Conservation (phyloP, 2,329 filamentous ascomycete genomes). For the Intubia oerlemansii region DNA sequence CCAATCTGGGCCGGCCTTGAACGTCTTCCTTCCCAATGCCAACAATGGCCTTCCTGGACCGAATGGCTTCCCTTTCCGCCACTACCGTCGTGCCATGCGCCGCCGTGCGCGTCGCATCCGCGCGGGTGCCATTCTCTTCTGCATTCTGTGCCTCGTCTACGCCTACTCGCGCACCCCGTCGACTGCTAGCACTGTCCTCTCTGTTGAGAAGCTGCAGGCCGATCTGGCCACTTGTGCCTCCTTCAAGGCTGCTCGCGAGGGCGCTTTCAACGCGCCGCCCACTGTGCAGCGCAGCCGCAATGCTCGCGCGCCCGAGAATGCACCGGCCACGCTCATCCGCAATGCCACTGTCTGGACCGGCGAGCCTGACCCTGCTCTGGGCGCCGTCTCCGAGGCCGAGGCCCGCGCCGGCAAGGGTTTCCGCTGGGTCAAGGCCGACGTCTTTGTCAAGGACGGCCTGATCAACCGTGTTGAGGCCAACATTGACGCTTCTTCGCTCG, state of each 20-base stretch:
- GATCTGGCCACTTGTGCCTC: conserved; percentile 34
- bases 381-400: conserved; percentile 28
- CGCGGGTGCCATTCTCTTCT: conserved; percentile 20
- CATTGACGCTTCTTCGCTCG: conserved; percentile 14
- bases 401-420: conserved; percentile 36
- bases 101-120: conserved; percentile 23
- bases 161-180: conserved; percentile 17
- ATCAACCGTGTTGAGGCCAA: conserved; percentile 28
- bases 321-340: conserved; percentile 39
- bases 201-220: conserved; percentile 26
- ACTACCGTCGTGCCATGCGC: conserved; percentile 1
- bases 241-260: conserved; percentile 30
- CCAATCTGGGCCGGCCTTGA: too few relatives aligned
- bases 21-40: too few relatives aligned
- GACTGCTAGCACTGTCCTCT: conserved; percentile 15
- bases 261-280: too few relatives aligned
- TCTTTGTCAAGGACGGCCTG: conserved; percentile 38
- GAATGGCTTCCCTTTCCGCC: background rate
- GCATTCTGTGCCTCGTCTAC: conserved; percentile 25
- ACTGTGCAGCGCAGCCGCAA: conserved; percentile 39
- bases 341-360: conserved; percentile 48
- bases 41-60: too few relatives aligned
- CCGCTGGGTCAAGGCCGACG: conserved; percentile 36
- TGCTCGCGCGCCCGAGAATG: conserved; percentile 36
- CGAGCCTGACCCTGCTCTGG: conserved; percentile 24